Base-by-base conservation (phyloP, 2,329 filamentous ascomycete species). In the Ceratocystis ficicola region DNA sequence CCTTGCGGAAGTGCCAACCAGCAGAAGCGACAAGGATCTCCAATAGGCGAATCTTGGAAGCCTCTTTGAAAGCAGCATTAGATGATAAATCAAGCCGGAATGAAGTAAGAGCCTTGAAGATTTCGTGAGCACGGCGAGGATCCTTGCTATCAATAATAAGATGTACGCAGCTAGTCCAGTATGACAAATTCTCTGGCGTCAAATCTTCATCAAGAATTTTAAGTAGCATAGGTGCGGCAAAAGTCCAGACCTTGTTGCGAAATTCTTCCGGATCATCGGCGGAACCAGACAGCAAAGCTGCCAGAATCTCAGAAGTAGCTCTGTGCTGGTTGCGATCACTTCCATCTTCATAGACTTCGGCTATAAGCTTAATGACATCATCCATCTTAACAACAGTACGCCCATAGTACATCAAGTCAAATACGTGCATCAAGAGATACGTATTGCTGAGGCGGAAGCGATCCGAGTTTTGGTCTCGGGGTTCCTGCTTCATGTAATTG, bases 51-150 rank as follows among this genome's bases (percentile, higher is more conserved):
- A 99, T 90, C 77, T 97, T 96, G 32, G 93, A 95, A 65, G 93
- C 96, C 74, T 99, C 95, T 74, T 99, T 99, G 81, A 99, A 99
- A 0, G 94, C 94, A 3, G 95, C 94, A 73, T 97, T 96, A 0
- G 93, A 96, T 5, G 84, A 80, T 87, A 97, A 93, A 73, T 99
- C 94, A 8, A 99, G 80, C 36, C 90, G 84, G 82, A 97, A 97
- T 65, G 86, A 84, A 60, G 88, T 84, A 22, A 99, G 80, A 75
- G 85, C 87, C 69, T 94, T 87, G 44, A 96, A 83, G 69, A 99
- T 81, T 69, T 95, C 93, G 79, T 88, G 91, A 2, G 86, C 86
- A 69, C 93, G 85, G 57, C 95, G 85, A 12, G 94, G 93, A 75
- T 99, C 94, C 72, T 94, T 93, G 10, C 87, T 86, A 70, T 95